These are phyloP conservation scores for Pouteria glomerata DNA, from an alignment of 148 eudicot species.

Conservation along the genomic window DNA sequence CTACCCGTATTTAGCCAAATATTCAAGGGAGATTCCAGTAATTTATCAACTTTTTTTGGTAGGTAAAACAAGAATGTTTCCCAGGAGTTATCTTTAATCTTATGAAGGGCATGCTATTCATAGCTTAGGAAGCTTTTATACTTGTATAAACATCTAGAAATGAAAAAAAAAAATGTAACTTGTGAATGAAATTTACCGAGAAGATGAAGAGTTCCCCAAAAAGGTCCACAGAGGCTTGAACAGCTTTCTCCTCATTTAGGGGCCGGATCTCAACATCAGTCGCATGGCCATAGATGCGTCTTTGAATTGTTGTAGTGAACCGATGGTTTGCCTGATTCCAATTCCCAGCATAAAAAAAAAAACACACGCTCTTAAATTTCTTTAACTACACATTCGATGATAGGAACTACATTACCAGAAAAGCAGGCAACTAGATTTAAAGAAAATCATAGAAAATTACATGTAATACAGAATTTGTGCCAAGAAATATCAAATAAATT, in stretches of 20 bases:
- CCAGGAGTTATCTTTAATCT: not conserved
- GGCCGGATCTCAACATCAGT: constrained; percentile 92
- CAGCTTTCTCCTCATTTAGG: constrained; percentile 86
- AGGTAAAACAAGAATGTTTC: no score
- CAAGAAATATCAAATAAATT: not conserved
- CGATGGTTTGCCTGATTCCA: constrained; percentile 70
- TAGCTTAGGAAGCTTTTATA: not conserved
- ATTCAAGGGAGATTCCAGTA: no score
- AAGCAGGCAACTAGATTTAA: not conserved
- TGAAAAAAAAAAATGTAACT: not conserved
- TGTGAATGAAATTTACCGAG: constrained; percentile 44
- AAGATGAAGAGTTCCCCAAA: constrained; percentile 86
- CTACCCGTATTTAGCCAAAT: no score
- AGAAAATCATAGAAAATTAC: not conserved
- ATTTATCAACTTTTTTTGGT: no score
- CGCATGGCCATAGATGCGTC: constrained; percentile 88
- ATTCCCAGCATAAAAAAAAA: not conserved
- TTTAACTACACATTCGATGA: not conserved
- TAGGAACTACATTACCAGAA: not conserved
- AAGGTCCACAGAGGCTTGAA: constrained; percentile 87
- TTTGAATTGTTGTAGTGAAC: constrained; percentile 71
- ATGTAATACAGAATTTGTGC: not conserved
- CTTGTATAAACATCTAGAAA: not conserved
- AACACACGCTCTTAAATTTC: not conserved
- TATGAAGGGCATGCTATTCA: not conserved